A percentile compares a stretch with the other conserved stretches of the same genome.
Conservation (phyloP, 202 grass and related monocot genomes). For the Musa balbisiana region DNA sequence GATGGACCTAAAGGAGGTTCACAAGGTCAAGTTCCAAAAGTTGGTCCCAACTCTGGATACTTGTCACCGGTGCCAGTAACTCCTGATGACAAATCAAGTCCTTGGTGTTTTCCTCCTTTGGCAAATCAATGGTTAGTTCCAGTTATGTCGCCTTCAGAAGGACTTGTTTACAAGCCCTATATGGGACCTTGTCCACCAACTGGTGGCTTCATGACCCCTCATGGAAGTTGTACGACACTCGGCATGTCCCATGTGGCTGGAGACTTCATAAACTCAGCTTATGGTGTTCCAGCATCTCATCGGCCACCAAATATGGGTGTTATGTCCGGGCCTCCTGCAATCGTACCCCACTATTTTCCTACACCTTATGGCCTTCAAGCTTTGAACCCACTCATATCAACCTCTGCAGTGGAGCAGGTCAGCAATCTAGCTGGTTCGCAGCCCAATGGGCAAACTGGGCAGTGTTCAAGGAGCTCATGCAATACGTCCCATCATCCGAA, state of each 20-base stretch:
- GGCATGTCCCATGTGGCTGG: slow-evolving; percentile 39
- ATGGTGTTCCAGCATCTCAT: slow-evolving; percentile 43
- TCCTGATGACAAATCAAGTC: slow-evolving; percentile 39
- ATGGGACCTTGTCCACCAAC: slow-evolving; percentile 57
- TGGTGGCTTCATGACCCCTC: slow-evolving; percentile 64
- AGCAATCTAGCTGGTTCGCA: slow-evolving; percentile 32
- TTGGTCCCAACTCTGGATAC: slow-evolving; percentile 24
- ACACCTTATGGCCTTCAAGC: slow-evolving; percentile 44
- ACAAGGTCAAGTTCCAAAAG: slow-evolving; percentile 21
- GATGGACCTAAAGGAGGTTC: slow-evolving; percentile 15
- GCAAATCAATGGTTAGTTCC: slow-evolving; percentile 82
- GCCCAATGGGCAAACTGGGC: slow-evolving; percentile 32
- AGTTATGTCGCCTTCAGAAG: slow-evolving; percentile 77
- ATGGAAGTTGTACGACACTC: slow-evolving; percentile 37
- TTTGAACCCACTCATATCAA: slow-evolving; percentile 46
- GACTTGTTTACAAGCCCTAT: slow-evolving; percentile 88
- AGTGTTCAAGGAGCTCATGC: slow-evolving; percentile 46
- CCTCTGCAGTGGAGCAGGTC: slow-evolving; percentile 56
- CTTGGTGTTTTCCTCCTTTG: slow-evolving; percentile 41
- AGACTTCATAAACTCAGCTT: slow-evolving; percentile 56
- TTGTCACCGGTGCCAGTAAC: slow-evolving; percentile 22
- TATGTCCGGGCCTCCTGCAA: slow-evolving; percentile 29
- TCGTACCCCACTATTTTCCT: slow-evolving; percentile 54
- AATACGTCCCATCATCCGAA: slow-evolving; percentile 40
- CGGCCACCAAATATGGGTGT: slow-evolving; percentile 47